Evolutionary conservation across 2,329 filamentous ascomycete species (phyloP).

Genomic region (Neopestalotiopsis sp.): DNA sequence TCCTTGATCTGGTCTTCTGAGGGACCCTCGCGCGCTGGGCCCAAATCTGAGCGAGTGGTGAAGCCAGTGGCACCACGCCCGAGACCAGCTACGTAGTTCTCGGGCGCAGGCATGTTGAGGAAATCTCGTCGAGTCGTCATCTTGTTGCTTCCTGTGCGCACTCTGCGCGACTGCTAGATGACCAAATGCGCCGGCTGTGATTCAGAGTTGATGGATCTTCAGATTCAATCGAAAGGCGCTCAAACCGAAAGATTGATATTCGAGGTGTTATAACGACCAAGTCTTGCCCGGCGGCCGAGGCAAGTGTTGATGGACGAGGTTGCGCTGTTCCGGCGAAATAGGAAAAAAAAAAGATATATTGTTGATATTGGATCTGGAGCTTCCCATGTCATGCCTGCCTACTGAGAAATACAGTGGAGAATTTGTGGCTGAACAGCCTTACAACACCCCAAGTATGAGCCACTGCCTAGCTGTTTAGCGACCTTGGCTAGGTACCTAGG

Average conservation of each 20-base stretch:
- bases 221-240: not conserved
- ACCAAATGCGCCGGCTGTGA: not conserved
- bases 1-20: slow-evolving; percentile 99
- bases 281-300: no score
- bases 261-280: no score
- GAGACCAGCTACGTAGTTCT: slow-evolving; percentile 93
- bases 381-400: not conserved
- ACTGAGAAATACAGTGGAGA: slow-evolving; percentile 13
- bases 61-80: slow-evolving; percentile 98
- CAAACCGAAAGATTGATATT: not conserved
- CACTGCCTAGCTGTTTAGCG: not conserved
- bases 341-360: not conserved
- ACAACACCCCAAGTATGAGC: not conserved
- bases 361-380: not conserved
- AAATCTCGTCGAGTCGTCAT: slow-evolving; percentile 79
- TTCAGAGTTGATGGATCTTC: not conserved
- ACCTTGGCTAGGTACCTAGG: not conserved
- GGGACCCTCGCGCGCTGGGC: slow-evolving; percentile 91
- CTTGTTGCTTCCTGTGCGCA: slow-evolving; percentile 24
- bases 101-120: slow-evolving; percentile 81
- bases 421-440: slow-evolving; percentile 11
- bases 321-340: not conserved
- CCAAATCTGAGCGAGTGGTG: slow-evolving; percentile 94
- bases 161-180: slow-evolving; percentile 9
- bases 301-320: no score